Evolutionary conservation across 2,329 filamentous ascomycete genomes (phyloP), one percentile per base, ranked within the genome.

Genomic region (Calonectria pauciramosa): DNA sequence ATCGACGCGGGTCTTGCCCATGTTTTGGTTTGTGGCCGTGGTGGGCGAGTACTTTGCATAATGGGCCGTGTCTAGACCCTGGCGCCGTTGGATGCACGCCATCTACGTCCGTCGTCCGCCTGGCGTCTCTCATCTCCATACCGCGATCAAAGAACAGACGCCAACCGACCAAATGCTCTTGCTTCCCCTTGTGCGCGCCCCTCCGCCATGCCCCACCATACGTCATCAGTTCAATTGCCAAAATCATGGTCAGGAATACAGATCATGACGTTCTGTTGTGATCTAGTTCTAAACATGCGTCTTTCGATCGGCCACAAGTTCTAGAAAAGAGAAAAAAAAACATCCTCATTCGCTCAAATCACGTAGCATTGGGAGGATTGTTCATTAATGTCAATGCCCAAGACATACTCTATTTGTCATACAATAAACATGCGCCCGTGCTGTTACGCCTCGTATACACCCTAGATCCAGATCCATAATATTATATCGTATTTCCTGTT

Each of bases 161-260:
- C 68, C 63, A 41, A 28, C 38, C 32, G 38, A 71, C 38, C 36
- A 26, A 47, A 52, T 52, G 16, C 44, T 56, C 32, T 56, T 36
- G 11, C 59, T 65, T 56, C 36, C 56, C 59, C 59, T 65, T 64
- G 59, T 20, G 56, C 49, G 36, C 26, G 38, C 60, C 47, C 18
- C 74, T 73, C 66, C 63, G 11, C 20, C 11, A 49, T 68, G 73
- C 78, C 78, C 78, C 77, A 79, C 77, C 73, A 64, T 75, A 79
- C 78, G 78, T 80, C 78, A 80, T 80, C 71, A 63, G 14, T 41
- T 49, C 32, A 30, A 49, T 63, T 76, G 38, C 23, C 60, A 18
- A 63, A 51, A 74, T 66, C 54, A 70, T 70, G 54, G 54, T 38
- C 16, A 26, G 26, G 32, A 68, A 67, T 65, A 72, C 36, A 65